Base-by-base conservation (phyloP, 495 filamentous ascomycete species). In the Trichoderma erinaceum region DNA sequence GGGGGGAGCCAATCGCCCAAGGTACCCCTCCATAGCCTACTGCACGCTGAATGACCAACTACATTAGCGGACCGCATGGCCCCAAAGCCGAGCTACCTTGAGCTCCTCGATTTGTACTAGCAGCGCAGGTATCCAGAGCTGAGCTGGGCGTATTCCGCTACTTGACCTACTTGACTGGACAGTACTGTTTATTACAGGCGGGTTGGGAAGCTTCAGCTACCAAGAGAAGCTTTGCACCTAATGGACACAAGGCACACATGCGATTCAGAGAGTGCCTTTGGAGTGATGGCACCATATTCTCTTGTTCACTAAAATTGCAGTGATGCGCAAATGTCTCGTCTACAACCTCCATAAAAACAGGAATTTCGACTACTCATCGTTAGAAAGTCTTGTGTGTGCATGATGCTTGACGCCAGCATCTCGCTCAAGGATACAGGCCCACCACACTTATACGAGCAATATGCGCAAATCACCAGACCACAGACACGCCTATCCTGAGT, bases 391-490 rank as follows among this genome's bases (percentile, higher is more conserved):
- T 1, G 29, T 38, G 35, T 7, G 3, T 38, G 35, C 35, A 7
- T 38, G 5, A 5, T 38, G 35, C 35, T 38, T 38, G 35, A 38
- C 35, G 35, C 35, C 35, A 38, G 35, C 4, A 38, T 38, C 35
- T 38, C 35, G 8, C 35, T 38, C 35, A 16, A 52, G 21, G 8
- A 10, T 21, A 52, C 4, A 21, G 56, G 56, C 56, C 56, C 56
- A 61, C 56, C 56, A 23, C 48, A 21, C 18, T 10, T 61, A 25
- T 61, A 61, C 27, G 56, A 23, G 35, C 8, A 6, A 5, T 5
- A 38, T 38, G 56, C 56, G 27, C 56, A 29, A 56, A 61, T 61
- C 56, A 61, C 56, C 56, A 61, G 56, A 61, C 27, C 56, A 61
- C 56, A 61, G 10, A 32, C 56, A 11, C 56, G 18, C 18, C 18